These are phyloP conservation scores for Schoenoplectus triqueter DNA, from an alignment of 202 grass and related monocot species.

Conservation along the genomic window DNA sequence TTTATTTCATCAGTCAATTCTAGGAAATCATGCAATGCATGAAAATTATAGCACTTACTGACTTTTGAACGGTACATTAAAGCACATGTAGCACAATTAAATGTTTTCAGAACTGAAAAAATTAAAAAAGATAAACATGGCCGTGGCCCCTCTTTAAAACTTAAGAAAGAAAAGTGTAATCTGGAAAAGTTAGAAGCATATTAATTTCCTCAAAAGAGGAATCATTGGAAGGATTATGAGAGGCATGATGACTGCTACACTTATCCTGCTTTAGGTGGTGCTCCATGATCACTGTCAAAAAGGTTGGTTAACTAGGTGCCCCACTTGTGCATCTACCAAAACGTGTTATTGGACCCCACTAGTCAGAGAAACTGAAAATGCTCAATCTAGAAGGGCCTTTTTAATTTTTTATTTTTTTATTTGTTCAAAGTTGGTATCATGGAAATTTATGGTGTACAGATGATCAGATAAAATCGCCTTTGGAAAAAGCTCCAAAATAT, in stretches of 20 bases:
- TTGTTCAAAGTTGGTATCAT: background rate
- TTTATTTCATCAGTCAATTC: no score
- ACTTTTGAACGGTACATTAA: background rate
- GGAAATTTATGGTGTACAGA: background rate
- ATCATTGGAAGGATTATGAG: slow-evolving; percentile 34
- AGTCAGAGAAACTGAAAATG: background rate
- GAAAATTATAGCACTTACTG: background rate
- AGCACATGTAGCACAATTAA: background rate
- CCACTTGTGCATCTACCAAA: background rate
- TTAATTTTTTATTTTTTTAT: background rate
- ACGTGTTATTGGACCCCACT: background rate
- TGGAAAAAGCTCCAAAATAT: background rate
- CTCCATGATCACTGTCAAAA: slow-evolving; percentile 31
- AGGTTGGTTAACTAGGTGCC: background rate
- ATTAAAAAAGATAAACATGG: background rate
- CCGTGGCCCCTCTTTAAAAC: slow-evolving; percentile 5
- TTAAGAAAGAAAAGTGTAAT: slow-evolving; percentile 13
- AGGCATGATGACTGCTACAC: slow-evolving; percentile 15
- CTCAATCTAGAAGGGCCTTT: slow-evolving; percentile 30
- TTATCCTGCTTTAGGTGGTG: slow-evolving; percentile 17
- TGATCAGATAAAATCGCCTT: background rate
- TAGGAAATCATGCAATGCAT: background rate
- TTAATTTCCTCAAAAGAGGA: slow-evolving; percentile 30
- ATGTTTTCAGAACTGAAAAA: background rate
- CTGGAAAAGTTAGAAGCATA: slow-evolving; percentile 19